A percentile compares a stretch with the other conserved stretches of the same genome.
Evolutionary conservation across 1,139 yeast species (phyloP).

Genomic region (Saccharomyces hybrid): DNA sequence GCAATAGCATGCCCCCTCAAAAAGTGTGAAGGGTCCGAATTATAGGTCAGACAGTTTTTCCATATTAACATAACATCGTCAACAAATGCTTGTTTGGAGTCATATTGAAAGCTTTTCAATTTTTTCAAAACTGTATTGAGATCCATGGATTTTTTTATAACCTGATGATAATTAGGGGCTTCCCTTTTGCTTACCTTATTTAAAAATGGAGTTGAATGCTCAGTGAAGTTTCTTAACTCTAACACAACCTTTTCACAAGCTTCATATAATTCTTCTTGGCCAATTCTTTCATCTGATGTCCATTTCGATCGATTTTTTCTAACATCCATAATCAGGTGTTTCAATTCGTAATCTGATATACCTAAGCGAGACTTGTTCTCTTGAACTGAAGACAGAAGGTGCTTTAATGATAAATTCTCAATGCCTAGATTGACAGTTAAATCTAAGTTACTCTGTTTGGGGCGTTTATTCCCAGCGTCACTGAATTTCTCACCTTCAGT

Average conservation of each 20-base stretch:
- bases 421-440: slow-evolving; percentile 59
- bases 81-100: slow-evolving; percentile 79
- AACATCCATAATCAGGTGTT: slow-evolving; percentile 82
- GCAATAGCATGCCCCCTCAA: slow-evolving; percentile 88
- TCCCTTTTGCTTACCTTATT: slow-evolving; percentile 93
- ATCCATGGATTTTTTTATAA: slow-evolving; percentile 95
- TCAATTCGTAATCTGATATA: slow-evolving; percentile 76
- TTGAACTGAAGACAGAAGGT: slow-evolving; percentile 70
- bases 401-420: slow-evolving; percentile 73
- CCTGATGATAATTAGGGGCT: slow-evolving; percentile 89
- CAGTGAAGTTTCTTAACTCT: slow-evolving; percentile 86
- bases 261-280: slow-evolving; percentile 95
- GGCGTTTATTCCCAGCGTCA: slow-evolving; percentile 6
- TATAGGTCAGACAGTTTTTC: slow-evolving; percentile 88
- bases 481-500: slow-evolving; percentile 5
- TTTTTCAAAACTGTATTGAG: slow-evolving; percentile 89
- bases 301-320: slow-evolving; percentile 93
- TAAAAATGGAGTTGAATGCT: slow-evolving; percentile 91
- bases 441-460: slow-evolving; percentile 17
- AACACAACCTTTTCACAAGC: slow-evolving; percentile 92
- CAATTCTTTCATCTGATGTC: slow-evolving; percentile 90
- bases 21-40: slow-evolving; percentile 92
- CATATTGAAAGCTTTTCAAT: slow-evolving; percentile 70
- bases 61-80: slow-evolving; percentile 91
- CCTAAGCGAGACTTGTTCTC: slow-evolving; percentile 64